A percentile compares a stretch with the other conserved stretches of the same genome.
Conservation (phyloP, 2,329 filamentous ascomycete genomes). For the Dothistroma septosporum region DNA sequence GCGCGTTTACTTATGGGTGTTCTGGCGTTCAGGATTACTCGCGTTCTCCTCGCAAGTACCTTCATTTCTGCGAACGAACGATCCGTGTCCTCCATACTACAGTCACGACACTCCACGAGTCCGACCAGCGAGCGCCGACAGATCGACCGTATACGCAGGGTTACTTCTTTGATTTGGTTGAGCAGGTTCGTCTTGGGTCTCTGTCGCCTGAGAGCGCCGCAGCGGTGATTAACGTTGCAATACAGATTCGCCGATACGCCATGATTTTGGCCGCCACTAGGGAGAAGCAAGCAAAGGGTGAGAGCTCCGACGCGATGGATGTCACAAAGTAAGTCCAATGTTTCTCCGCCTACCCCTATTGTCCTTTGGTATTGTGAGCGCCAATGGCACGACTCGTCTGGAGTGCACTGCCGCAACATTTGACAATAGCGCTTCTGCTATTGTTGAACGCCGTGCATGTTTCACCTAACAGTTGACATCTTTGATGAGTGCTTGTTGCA, state of each 20-base stretch:
- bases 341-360: conserved; percentile 11
- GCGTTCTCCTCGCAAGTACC: conserved; percentile 67
- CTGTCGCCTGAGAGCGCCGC: conserved; percentile 12
- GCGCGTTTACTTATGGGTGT: conserved; percentile 65
- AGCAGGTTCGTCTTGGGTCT: conserved; percentile 54
- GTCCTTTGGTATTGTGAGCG: conserved; percentile 1
- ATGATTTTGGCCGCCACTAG: conserved; percentile 74
- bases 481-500: background rate
- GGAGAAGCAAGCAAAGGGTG: conserved; percentile 58
- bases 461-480: background rate
- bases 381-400: background rate
- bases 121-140: conserved; percentile 75
- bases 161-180: conserved; percentile 94
- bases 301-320: conserved; percentile 50
- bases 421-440: conserved; percentile 9
- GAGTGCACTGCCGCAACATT: conserved; percentile 1
- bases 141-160: conserved; percentile 92
- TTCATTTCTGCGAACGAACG: conserved; percentile 84
- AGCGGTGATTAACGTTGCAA: conserved; percentile 24
- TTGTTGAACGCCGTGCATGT: conserved; percentile 10
- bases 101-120: conserved; percentile 78
- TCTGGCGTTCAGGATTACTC: conserved; percentile 66
- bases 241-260: conserved; percentile 73
- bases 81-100: conserved; percentile 87
- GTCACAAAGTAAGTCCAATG: conserved; percentile 44